Base-by-base conservation (phyloP, 805 yeast genomes). In the Candida parachauliodes region DNA sequence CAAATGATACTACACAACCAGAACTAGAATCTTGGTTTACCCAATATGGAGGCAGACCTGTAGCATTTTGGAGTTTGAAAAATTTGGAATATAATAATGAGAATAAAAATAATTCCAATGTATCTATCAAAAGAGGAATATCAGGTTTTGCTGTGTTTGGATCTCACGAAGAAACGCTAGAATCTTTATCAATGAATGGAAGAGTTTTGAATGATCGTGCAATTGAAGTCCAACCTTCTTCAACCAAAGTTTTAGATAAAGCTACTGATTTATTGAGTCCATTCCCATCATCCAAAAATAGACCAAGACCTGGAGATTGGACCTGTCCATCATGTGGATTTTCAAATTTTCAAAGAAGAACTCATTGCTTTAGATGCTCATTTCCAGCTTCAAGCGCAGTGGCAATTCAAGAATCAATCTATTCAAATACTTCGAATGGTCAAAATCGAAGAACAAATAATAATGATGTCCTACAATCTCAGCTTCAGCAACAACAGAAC, bases 231-330 rank as follows among this genome's bases (percentile, higher is more conserved):
- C 91, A 86, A 49, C 95, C 97, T 1, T 86, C 95, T 1, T 81
- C 93, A 28, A 74, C 81, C 3, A 65, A 74, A 28, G 85, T 89
- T 2, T 67, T 89, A 33, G 96, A 87, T 47, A 74, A 79, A 43
- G 95, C 96, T 1, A 83, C 79, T 48, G 95, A 84, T 27, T 74
- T 89, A 29, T 65, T 89, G 42, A 74, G 86, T 0, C 88, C 94
- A 3, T 89, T 89, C 62, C 95, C 96, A 11, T 79, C 83, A 21
- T 83, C 87, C 48, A 76, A 77, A 44, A 88, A 89, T 60, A 73
- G 93, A 50, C 95, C 96, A 16, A 72, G 97, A 54, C 97, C 97
- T 0, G 97, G 97, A 15, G 97, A 89, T 57, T 89, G 97, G 97
- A 86, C 85, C n/a, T 89, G 97, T 60, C 95, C 96, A 18, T 81